Base-by-base conservation (phyloP, 805 yeast genomes). In the Sugiyamaella boreocaroliniensis region DNA sequence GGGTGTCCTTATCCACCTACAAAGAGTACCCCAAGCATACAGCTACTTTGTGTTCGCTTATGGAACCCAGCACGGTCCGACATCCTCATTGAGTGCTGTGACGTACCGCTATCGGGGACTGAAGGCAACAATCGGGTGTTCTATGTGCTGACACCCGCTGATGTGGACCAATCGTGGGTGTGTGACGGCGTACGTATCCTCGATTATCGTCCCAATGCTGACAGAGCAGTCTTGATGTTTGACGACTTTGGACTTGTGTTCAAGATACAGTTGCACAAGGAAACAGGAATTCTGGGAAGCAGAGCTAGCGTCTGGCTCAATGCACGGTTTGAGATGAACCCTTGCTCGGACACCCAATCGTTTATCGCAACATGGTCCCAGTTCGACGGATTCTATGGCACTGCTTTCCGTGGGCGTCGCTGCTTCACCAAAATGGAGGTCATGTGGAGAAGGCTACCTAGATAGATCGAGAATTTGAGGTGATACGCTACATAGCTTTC, bases 1-100 rank as follows among this genome's bases (percentile, higher is more conserved):
- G 46, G 54, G 16, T 54, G 53, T 41, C 53, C 56, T 11, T 44
- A 32, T 14, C 37, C n/a, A 14, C 10, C 11, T 14, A 14, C 37
- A 14, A 32, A 32, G 37, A 2, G n/a, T 4, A 11, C 37, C 4
- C 37, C 37, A 10, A 19, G 43, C 43, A 19, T 41, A 4, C 43
- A 41, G 43, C 19, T 41, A n/a, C 19, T 41, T 3, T n/a, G 22
- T 12, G 43, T 41, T 4, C 19, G 22, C 4, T 9, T 41, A 15
- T 19, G 43, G 22, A 41, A 41, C 19, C 43, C 43, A 11, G 15
- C 19, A 11, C 22, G 22, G 16, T 10, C 12, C 10, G 43, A 41
- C 22, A 41, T 41, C 8, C 19, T 11, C 10, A 19, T 41, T 41
- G 37, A 32, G 8, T 32, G 37, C 37, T 14, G 37, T 14, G 37